These are phyloP conservation scores for Arachis monticola DNA, from an alignment of 331 rosid genomes.

Conservation along the genomic window DNA sequence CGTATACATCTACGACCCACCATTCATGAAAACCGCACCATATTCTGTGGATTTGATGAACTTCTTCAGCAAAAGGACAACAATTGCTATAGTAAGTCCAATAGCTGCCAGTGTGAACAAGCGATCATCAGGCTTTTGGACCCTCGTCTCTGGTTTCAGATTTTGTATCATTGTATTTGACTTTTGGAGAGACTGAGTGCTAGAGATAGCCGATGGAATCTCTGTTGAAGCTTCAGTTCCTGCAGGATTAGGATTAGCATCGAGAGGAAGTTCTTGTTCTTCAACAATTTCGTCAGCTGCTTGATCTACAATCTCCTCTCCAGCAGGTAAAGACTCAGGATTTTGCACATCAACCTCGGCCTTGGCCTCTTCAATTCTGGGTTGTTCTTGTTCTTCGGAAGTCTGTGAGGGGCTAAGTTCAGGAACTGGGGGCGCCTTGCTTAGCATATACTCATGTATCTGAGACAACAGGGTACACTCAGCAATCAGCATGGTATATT, in stretches of 20 bases:
- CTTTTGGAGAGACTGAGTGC: constrained; percentile 47
- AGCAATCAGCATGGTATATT: constrained; percentile 15
- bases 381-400: constrained; percentile 63
- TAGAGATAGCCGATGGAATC: constrained; percentile 48
- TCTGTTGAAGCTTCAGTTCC: constrained; percentile 46
- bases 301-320: constrained; percentile 47
- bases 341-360: constrained; percentile 44
- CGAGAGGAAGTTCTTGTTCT: constrained; percentile 53
- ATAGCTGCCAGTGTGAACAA: constrained; percentile 89
- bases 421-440: constrained; percentile 78
- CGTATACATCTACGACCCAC: constrained; percentile 59
- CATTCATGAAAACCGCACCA: constrained; percentile 78
- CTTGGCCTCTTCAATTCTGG: constrained; percentile 45
- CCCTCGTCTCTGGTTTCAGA: constrained; percentile 57
- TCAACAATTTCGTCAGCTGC: constrained; percentile 59
- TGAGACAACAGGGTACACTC: constrained; percentile 38
- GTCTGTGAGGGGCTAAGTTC: constrained; percentile 49
- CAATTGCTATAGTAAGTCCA: constrained; percentile 86
- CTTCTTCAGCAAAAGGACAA: constrained; percentile 82
- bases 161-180: constrained; percentile 52
- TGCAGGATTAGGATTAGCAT: constrained; percentile 46
- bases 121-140: constrained; percentile 70
- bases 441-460: constrained; percentile 87
- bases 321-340: constrained; percentile 43
- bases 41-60: constrained; percentile 73